These are phyloP conservation scores for Clavariopsis aquatica DNA, from an alignment of 495 filamentous ascomycete genomes.

Conservation along the genomic window DNA sequence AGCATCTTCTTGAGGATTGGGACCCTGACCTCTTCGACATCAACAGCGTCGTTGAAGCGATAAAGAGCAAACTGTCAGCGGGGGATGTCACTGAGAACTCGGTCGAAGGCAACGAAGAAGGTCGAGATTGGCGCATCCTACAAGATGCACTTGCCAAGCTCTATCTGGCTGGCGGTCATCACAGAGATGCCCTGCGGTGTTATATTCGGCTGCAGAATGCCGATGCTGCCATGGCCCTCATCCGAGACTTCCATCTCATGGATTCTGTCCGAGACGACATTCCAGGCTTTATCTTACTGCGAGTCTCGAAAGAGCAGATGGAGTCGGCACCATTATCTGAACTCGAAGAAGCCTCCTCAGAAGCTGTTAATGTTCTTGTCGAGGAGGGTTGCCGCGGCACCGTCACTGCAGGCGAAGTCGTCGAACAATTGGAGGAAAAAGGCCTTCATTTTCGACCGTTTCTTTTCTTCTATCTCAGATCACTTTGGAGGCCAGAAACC, in stretches of 20 bases:
- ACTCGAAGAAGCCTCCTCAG: constrained; percentile 72
- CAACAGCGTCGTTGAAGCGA: constrained; percentile 63
- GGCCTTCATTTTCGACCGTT: constrained; percentile 57
- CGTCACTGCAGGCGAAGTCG: constrained; percentile 74
- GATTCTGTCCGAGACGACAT: constrained; percentile 87
- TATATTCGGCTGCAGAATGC: constrained; percentile 91
- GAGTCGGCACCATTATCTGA: constrained; percentile 65
- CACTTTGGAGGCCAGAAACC: constrained; percentile 76
- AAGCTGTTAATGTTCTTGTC: constrained; percentile 84
- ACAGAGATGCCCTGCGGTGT: constrained; percentile 78
- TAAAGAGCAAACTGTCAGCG: constrained; percentile 72
- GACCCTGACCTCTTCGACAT: constrained; percentile 80
- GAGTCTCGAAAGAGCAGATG: constrained; percentile 73
- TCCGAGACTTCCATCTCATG: constrained; percentile 78
- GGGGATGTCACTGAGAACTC: constrained; percentile 69
- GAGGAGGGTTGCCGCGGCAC: constrained; percentile 86
- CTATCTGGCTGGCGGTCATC: constrained; percentile 74
- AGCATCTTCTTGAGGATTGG: constrained; percentile 81
- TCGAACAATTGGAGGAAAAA: constrained; percentile 64
- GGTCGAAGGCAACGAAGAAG: constrained; percentile 62
- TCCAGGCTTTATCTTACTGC: constrained; percentile 79
- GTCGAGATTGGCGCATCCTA: constrained; percentile 80
- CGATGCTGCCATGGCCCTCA: constrained; percentile 80
- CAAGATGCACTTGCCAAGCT: constrained; percentile 81
- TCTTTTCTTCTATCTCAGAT: constrained; percentile 86